Percentiles rank a stretch among this genome's conserved stretches.
These are phyloP conservation scores for Diaporthe amygdali DNA, from an alignment of 2,329 filamentous ascomycete species.

Conservation along the genomic window DNA sequence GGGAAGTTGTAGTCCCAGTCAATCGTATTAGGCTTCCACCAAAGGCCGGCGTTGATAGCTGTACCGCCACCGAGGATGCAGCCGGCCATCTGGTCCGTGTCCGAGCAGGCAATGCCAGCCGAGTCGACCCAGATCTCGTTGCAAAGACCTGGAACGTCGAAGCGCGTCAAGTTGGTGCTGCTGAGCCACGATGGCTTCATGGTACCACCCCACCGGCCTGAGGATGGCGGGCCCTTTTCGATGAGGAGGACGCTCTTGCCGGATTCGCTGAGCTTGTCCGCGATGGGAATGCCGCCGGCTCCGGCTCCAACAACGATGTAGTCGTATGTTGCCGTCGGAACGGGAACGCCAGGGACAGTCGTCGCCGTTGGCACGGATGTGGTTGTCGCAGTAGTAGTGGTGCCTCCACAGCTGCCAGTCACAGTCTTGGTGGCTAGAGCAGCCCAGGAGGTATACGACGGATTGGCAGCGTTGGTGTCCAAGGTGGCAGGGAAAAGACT, in stretches of 20 bases:
- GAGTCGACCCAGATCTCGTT: constrained; percentile 70
- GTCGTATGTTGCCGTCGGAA: constrained; percentile 55
- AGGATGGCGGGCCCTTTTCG: constrained; percentile 59
- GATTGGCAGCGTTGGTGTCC: constrained; percentile 32
- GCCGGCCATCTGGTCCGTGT: constrained; percentile 71
- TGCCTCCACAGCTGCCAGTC: constrained; percentile 31
- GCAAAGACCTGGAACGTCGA: constrained; percentile 69
- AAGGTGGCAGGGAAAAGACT: constrained; percentile 34
- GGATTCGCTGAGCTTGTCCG: constrained; percentile 63
- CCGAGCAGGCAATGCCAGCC: constrained; percentile 64
- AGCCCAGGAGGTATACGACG: constrained; percentile 37
- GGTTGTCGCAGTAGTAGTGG: constrained; percentile 30
- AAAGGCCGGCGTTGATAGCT: constrained; percentile 68
- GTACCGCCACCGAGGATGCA: constrained; percentile 68
- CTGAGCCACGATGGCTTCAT: constrained; percentile 63
- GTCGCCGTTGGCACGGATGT: neutral
- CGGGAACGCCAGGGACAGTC: constrained; percentile 8
- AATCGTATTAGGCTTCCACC: constrained; percentile 66
- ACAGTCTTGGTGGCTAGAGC: constrained; percentile 38
- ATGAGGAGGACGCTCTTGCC: constrained; percentile 65
- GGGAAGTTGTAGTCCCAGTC: constrained; percentile 80
- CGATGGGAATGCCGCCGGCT: constrained; percentile 63
- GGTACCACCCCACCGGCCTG: constrained; percentile 64
- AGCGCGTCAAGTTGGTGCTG: constrained; percentile 64
- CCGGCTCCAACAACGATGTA: constrained; percentile 67